A percentile compares a stretch with the other conserved stretches of the same genome.
phyloP scores from a whole-genome alignment of 805 yeast genomes.

The Nakazawaea ernobii region DNA sequence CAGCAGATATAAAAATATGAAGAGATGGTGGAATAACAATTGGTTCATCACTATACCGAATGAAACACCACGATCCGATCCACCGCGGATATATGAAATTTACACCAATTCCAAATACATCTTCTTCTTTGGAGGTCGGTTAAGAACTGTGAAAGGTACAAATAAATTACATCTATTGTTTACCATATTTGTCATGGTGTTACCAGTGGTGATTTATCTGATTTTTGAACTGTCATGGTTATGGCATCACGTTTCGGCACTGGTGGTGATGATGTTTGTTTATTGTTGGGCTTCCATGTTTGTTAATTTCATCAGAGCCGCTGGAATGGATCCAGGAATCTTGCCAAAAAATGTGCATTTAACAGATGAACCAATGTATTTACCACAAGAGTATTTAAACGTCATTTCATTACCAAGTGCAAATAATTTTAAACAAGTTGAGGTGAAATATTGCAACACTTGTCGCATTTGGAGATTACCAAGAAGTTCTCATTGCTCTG shows the following conservation, averaged over 20 bases:
- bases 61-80: neutral
- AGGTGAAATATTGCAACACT: conserved; percentile 45
- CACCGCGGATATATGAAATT: conserved; percentile 29
- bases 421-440: conserved; percentile 22
- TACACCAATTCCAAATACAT: conserved; percentile 35
- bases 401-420: conserved; percentile 43
- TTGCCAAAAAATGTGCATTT: conserved; percentile 64
- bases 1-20: no score
- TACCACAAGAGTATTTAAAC: conserved; percentile 57
- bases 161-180: conserved; percentile 31
- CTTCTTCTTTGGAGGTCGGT: conserved; percentile 63
- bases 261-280: conserved; percentile 46
- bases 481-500: conserved; percentile 35
- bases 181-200: conserved; percentile 28
- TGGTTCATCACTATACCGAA: conserved; percentile 1
- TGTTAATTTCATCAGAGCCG: conserved; percentile 43
- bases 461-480: conserved; percentile 32
- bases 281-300: conserved; percentile 54
- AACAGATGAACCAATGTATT: conserved; percentile 29
- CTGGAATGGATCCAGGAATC: conserved; percentile 65
- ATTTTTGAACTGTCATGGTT: conserved; percentile 45
- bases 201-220: conserved; percentile 50
- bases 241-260: conserved; percentile 54
- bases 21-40: neutral
- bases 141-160: conserved; percentile 35